These are phyloP conservation scores for Monilinia aucupariae DNA, from an alignment of 2,329 filamentous ascomycete genomes.

Conservation along the genomic window DNA sequence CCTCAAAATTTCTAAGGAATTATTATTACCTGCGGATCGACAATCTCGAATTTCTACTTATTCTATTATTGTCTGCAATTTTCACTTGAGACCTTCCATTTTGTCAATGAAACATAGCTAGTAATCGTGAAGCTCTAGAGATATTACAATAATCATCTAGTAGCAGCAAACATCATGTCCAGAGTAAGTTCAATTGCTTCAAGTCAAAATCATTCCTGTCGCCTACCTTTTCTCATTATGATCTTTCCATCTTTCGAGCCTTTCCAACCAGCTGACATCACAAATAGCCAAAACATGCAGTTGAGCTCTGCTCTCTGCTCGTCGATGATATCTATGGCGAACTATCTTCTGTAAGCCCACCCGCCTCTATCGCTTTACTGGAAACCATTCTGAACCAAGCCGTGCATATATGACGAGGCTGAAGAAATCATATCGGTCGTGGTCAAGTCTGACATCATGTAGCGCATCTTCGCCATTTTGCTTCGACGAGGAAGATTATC, in stretches of 20 bases:
- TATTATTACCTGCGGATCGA: background rate
- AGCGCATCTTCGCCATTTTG: slow-evolving; percentile 82
- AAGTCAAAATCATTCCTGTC: slow-evolving; percentile 18
- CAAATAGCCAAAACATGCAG: slow-evolving; percentile 61
- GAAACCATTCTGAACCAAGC: slow-evolving; percentile 1
- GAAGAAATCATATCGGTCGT: slow-evolving; percentile 11
- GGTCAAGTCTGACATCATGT: slow-evolving; percentile 29
- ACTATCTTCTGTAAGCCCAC: slow-evolving; percentile 72
- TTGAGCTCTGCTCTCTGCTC: slow-evolving; percentile 85
- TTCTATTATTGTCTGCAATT: slow-evolving; percentile 3
- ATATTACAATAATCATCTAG: slow-evolving; percentile 72
- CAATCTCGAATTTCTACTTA: slow-evolving; percentile 9
- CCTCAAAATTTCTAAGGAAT: slow-evolving; percentile 17
- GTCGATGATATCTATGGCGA: slow-evolving; percentile 88
- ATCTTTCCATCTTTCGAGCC: background rate
- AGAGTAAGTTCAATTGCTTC: slow-evolving; percentile 44
- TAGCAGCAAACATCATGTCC: slow-evolving; percentile 50
- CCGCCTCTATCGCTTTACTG: background rate
- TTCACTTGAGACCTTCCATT: background rate
- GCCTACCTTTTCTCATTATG: slow-evolving; percentile 26
- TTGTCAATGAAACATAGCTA: slow-evolving; percentile 49
- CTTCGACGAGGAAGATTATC: slow-evolving; percentile 73
- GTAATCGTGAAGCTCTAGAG: slow-evolving; percentile 69
- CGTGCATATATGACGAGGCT: slow-evolving; percentile 16
- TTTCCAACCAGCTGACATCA: slow-evolving; percentile 1